These are phyloP conservation scores for Naganishia onofrii DNA, from an alignment of 768 basidiomycete species.

Conservation along the genomic window DNA sequence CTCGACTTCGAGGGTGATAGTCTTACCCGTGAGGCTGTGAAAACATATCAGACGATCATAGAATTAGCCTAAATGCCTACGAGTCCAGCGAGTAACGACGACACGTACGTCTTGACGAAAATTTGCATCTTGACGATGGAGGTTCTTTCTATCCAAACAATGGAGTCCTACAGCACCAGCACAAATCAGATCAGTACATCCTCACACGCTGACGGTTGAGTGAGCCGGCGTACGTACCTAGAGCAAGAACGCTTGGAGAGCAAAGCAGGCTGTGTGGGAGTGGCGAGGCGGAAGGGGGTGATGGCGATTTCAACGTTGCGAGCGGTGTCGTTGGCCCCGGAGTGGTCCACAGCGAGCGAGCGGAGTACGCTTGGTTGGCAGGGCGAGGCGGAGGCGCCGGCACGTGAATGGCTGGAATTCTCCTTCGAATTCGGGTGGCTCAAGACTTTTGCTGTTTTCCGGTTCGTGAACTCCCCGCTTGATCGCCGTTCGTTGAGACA, in stretches of 20 bases:
- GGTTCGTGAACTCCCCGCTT: neutral
- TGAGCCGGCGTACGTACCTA: conserved; percentile 1
- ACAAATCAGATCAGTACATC: neutral
- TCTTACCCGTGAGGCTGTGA: conserved; percentile 91
- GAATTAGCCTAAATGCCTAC: no score
- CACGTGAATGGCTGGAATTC: neutral
- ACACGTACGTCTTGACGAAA: conserved; percentile 89
- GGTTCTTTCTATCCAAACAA: conserved; percentile 29
- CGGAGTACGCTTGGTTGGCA: neutral
- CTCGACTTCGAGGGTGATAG: conserved; percentile 96
- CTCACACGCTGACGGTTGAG: neutral
- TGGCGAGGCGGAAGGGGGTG: conserved; percentile 1
- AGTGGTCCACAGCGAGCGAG: neutral
- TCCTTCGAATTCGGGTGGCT: neutral
- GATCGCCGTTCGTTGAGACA: neutral
- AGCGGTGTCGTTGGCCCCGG: neutral
- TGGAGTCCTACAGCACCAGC: conserved; percentile 25
- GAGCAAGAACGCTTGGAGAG: conserved; percentile 24
- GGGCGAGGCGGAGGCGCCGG: neutral
- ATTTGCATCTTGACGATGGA: conserved; percentile 71
- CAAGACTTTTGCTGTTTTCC: neutral
- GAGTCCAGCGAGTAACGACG: neutral
- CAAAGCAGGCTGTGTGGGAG: neutral
- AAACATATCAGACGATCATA: conserved; percentile 22
- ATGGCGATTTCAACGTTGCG: conserved; percentile 4